Conservation (phyloP, 1,284 basidiomycete species). For the Apiotrichum akiyoshidainum region DNA sequence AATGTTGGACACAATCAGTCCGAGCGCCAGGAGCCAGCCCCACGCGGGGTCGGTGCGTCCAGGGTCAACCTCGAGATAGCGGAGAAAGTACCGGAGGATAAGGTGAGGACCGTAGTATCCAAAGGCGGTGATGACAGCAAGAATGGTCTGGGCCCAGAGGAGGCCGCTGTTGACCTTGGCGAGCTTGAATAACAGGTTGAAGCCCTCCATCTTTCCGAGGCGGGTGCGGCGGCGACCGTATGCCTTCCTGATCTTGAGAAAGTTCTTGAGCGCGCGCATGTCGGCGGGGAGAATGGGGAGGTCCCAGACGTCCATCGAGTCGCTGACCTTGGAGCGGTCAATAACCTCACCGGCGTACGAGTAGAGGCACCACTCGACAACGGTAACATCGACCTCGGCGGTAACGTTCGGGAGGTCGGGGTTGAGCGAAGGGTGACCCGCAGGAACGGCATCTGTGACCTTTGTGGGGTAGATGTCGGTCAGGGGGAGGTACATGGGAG, state of each 20-base stretch:
- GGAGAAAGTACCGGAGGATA: constrained; percentile 67
- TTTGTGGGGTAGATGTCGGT: constrained; percentile 71
- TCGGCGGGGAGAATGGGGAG: constrained; percentile 69
- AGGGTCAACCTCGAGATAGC: constrained; percentile 64
- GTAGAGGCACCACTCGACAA: constrained; percentile 66
- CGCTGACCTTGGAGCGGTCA: constrained; percentile 68
- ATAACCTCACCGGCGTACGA: constrained; percentile 79
- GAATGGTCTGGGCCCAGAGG: constrained; percentile 52
- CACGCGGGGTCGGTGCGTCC: constrained; percentile 53
- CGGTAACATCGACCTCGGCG: constrained; percentile 53
- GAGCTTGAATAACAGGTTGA: constrained; percentile 46
- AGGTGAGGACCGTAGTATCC: constrained; percentile 75
- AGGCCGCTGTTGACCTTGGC: constrained; percentile 45
- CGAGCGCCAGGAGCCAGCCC: constrained; percentile 54
- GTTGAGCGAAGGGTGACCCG: constrained; percentile 29
- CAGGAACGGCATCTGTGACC: constrained; percentile 45
- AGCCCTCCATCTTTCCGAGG: constrained; percentile 38
- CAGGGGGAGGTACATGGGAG: constrained; percentile 67
- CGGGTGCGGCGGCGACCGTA: constrained; percentile 40
- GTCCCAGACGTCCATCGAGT: constrained; percentile 76
- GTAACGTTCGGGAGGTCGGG: constrained; percentile 40
- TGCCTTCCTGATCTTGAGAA: constrained; percentile 31
- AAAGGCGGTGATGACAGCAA: constrained; percentile 63
- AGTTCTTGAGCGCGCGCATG: constrained; percentile 58
- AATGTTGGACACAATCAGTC: constrained; percentile 65